Evolutionary conservation across 371 early-diverging fungal genomes (phyloP).

Genomic region (Umbelopsis sp.): DNA sequence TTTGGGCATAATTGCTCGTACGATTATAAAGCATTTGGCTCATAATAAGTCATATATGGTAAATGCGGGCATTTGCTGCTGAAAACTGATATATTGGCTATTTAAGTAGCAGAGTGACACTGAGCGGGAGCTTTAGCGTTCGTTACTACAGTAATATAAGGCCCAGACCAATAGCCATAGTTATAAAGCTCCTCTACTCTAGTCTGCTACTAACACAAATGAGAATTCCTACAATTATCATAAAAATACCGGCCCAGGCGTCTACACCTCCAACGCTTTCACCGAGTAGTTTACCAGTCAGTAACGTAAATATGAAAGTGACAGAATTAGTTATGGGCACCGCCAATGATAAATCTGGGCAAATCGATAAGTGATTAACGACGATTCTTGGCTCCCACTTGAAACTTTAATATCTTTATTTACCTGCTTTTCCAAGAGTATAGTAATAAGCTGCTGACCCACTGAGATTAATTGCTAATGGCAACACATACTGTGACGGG

Average conservation of each 20-base stretch:
- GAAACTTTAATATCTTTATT: neutral
- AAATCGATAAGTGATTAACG: too few relatives aligned
- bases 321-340: conserved; percentile 92
- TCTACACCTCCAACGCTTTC: conserved; percentile 71
- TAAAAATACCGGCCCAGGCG: conserved; percentile 66
- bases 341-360: conserved; percentile 83
- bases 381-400: too few relatives aligned
- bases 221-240: conserved; percentile 68
- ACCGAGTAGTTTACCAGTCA: conserved; percentile 82
- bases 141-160: too few relatives aligned
- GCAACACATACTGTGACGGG: conserved; percentile 74
- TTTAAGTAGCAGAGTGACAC: too few relatives aligned
- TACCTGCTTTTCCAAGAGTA: conserved; percentile 81
- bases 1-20: too few relatives aligned
- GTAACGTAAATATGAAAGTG: conserved; percentile 82
- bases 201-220: conserved; percentile 59
- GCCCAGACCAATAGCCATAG: too few relatives aligned
- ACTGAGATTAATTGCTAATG: conserved; percentile 83
- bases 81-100: too few relatives aligned
- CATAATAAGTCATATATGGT: too few relatives aligned
- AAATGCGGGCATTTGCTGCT: too few relatives aligned
- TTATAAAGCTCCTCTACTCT: neutral
- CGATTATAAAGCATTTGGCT: too few relatives aligned
- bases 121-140: too few relatives aligned
- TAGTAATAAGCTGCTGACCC: conserved; percentile 92